phyloP scores from a whole-genome alignment of 2,329 filamentous ascomycete species.

The Xenoacremonium recifei region DNA sequence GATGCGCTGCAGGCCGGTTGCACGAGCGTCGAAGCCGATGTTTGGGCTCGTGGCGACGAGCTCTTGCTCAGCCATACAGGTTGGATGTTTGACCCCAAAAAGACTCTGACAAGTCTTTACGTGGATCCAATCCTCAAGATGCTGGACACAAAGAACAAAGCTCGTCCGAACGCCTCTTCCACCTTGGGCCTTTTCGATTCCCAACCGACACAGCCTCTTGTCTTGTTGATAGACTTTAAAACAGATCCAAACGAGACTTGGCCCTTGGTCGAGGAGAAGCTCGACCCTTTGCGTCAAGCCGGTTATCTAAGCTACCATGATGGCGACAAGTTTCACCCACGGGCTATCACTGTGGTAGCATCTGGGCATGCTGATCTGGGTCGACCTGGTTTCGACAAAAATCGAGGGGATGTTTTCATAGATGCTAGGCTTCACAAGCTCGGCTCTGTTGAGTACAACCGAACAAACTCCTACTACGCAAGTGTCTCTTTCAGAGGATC shows the following conservation, averaged over 20 bases:
- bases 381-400: constrained; percentile 16
- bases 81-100: constrained; percentile 51
- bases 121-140: constrained; percentile 61
- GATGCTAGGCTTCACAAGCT: constrained; percentile 59
- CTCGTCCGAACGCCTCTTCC: background rate
- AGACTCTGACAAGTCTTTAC: constrained; percentile 61
- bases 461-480: constrained; percentile 66
- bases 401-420: constrained; percentile 58
- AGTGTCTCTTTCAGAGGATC: constrained; percentile 54
- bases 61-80: constrained; percentile 64
- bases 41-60: constrained; percentile 57
- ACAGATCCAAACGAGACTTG: constrained; percentile 32
- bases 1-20: constrained; percentile 60
- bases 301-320: constrained; percentile 57
- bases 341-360: constrained; percentile 66
- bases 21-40: constrained; percentile 66
- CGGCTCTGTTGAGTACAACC: constrained; percentile 38
- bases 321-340: constrained; percentile 45
- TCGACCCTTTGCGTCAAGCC: constrained; percentile 56
- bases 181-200: constrained; percentile 56
- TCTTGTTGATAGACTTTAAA: constrained; percentile 71
- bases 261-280: constrained; percentile 27
- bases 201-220: constrained; percentile 51
- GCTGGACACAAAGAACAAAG: constrained; percentile 45
- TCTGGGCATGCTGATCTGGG: constrained; percentile 52